phyloP scores from a whole-genome alignment of 768 basidiomycete species.

The Lanmaoa pseudosensibilis region DNA sequence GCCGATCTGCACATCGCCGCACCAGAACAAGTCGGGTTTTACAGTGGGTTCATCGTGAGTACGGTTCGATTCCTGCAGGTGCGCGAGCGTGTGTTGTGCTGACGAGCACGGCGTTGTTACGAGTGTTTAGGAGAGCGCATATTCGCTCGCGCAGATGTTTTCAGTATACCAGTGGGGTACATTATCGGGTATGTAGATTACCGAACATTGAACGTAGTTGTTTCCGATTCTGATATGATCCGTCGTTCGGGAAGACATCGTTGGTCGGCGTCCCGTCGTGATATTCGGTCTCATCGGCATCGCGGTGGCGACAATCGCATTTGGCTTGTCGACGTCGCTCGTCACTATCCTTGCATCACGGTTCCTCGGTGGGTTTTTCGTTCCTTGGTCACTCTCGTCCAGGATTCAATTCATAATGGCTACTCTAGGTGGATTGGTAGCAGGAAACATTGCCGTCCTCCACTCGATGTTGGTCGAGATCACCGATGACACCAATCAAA shows the following conservation, averaged over 20 bases:
- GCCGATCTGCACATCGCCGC: not conserved
- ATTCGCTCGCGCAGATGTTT: conserved; percentile 2
- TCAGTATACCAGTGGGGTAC: conserved; percentile 10
- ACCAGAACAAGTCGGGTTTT: conserved; percentile 10
- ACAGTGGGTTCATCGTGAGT: conserved; percentile 9
- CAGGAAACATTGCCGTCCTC: conserved; percentile 10
- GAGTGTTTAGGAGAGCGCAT: not conserved
- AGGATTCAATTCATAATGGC: not conserved
- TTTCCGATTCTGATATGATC: not conserved
- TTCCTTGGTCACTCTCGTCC: not conserved
- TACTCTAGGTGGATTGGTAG: conserved; percentile 8
- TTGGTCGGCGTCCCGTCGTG: conserved; percentile 7
- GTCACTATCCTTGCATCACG: conserved; percentile 2
- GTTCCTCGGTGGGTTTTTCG: not conserved
- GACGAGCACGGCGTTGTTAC: not conserved
- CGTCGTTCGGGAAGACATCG: not conserved
- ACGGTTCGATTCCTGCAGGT: no score
- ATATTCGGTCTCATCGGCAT: conserved; percentile 1
- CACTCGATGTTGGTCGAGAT: conserved; percentile 12
- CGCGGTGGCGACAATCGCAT: not conserved
- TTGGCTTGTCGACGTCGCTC: conserved; percentile 15
- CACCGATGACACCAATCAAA: conserved; percentile 14
- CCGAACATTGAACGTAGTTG: not conserved
- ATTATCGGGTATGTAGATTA: conserved; percentile 1
- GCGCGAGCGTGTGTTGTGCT: not conserved